Percentiles rank a stretch among this genome's conserved stretches.
phyloP scores from a whole-genome alignment of 1,284 basidiomycete genomes.

The Apiotrichum gamsii region DNA sequence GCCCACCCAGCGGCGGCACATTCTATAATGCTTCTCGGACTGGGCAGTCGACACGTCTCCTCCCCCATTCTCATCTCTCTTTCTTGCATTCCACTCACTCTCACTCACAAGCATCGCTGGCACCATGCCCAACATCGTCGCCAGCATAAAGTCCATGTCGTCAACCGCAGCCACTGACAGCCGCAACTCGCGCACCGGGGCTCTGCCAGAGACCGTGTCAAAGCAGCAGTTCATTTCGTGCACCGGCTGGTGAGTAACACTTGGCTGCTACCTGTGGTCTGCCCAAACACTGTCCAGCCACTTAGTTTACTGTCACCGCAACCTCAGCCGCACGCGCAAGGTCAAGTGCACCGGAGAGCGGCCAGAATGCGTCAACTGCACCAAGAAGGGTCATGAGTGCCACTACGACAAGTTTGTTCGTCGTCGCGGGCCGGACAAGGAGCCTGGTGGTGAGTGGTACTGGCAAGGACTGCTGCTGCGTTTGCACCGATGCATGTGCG shows the following conservation, averaged over 20 bases:
- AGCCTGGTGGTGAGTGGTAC: constrained; percentile 17
- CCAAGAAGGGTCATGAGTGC: constrained; percentile 12
- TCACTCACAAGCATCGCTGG: no score
- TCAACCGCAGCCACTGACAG: no score
- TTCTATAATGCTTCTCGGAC: no score
- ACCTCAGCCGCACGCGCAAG: constrained; percentile 16
- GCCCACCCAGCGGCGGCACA: no score
- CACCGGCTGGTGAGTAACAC: constrained; percentile 6
- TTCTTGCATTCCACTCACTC: no score
- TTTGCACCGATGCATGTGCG: not conserved
- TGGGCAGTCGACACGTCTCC: no score
- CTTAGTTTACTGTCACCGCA: not conserved
- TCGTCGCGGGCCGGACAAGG: constrained; percentile 23
- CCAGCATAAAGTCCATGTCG: no score
- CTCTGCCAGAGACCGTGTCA: no score
- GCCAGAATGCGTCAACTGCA: constrained; percentile 14
- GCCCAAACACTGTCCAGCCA: not conserved
- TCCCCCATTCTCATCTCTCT: no score
- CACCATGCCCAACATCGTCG: no score
- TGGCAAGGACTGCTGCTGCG: no score
- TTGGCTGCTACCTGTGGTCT: not conserved
- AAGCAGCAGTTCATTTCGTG: constrained; percentile 16
- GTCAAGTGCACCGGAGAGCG: constrained; percentile 20
- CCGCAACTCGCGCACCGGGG: no score
- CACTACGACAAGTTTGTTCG: constrained; percentile 15